Conservation (phyloP, 495 filamentous ascomycete genomes). For the Neurospora sp. region DNA sequence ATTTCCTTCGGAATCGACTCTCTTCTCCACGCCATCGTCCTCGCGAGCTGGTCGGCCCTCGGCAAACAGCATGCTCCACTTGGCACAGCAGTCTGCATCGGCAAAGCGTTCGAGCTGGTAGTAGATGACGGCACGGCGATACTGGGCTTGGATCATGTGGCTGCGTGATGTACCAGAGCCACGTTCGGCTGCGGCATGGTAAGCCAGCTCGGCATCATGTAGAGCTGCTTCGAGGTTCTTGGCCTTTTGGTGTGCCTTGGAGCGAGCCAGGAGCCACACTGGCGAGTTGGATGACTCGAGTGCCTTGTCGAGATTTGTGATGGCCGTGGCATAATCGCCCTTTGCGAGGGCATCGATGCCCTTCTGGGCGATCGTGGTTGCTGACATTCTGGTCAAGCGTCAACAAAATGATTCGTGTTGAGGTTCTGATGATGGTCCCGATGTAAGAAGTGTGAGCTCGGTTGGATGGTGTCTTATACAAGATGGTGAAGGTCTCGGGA, state of each 20-base stretch:
- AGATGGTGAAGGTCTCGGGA: background rate
- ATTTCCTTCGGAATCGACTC: constrained; percentile 29
- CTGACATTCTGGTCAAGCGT: constrained; percentile 14
- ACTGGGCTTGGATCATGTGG: constrained; percentile 68
- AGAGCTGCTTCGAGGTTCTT: constrained; percentile 49
- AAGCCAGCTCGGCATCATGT: constrained; percentile 69
- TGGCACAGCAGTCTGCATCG: constrained; percentile 66
- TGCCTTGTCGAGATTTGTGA: constrained; percentile 68
- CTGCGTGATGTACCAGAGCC: constrained; percentile 54
- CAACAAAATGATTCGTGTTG: background rate
- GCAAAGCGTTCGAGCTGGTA: constrained; percentile 62
- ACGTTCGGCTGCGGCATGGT: constrained; percentile 58
- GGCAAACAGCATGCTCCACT: constrained; percentile 47
- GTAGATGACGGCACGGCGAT: constrained; percentile 67
- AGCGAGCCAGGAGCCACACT: constrained; percentile 78
- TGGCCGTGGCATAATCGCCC: constrained; percentile 55
- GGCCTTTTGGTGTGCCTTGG: constrained; percentile 66
- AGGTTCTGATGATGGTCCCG: background rate
- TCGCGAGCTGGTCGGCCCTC: constrained; percentile 34
- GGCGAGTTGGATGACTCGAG: constrained; percentile 59
- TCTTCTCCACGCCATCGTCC: constrained; percentile 29
- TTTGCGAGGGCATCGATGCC: constrained; percentile 50
- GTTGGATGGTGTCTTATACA: background rate
- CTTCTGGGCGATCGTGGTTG: constrained; percentile 20
- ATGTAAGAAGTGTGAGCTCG: background rate